Evolutionary conservation across 495 filamentous ascomycete species (phyloP).

Genomic region (Penicillium cosmopolitanum): DNA sequence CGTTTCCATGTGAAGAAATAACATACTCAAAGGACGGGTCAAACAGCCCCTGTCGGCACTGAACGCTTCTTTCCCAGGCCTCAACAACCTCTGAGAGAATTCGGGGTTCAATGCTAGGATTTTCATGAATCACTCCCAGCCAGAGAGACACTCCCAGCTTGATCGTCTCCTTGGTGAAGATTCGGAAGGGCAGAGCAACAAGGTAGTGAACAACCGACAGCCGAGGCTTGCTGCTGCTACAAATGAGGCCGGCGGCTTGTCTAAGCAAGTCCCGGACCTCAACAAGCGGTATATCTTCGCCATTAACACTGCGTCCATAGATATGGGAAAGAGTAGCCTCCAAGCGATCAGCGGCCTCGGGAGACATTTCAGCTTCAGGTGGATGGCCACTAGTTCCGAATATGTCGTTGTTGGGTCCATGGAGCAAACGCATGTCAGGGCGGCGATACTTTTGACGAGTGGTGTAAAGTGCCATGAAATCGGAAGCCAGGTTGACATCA

Average conservation of each 20-base stretch:
- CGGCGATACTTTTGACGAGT: constrained; percentile 92
- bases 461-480: constrained; percentile 97
- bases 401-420: constrained; percentile 17
- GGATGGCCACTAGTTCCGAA: constrained; percentile 20
- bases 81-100: constrained; percentile 81
- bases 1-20: not conserved
- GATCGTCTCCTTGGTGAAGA: constrained; percentile 93
- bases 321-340: constrained; percentile 55
- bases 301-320: constrained; percentile 65
- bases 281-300: constrained; percentile 66
- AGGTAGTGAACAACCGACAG: constrained; percentile 80
- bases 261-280: constrained; percentile 81
- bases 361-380: constrained; percentile 10
- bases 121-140: constrained; percentile 96
- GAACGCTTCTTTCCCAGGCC: constrained; percentile 82
- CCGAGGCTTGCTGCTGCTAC: constrained; percentile 70
- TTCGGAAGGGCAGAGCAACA: constrained; percentile 85
- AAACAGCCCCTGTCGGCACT: constrained; percentile 78
- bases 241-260: constrained; percentile 82
- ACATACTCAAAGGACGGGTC: constrained; percentile 67
- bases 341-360: constrained; percentile 28
- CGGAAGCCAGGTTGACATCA: constrained; percentile 85
- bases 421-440: constrained; percentile 59
- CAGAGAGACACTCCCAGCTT: constrained; percentile 94
- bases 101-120: constrained; percentile 81